These are phyloP conservation scores for Leucoagaricus sp. DNA, from an alignment of 1,284 basidiomycete genomes.

Conservation along the genomic window DNA sequence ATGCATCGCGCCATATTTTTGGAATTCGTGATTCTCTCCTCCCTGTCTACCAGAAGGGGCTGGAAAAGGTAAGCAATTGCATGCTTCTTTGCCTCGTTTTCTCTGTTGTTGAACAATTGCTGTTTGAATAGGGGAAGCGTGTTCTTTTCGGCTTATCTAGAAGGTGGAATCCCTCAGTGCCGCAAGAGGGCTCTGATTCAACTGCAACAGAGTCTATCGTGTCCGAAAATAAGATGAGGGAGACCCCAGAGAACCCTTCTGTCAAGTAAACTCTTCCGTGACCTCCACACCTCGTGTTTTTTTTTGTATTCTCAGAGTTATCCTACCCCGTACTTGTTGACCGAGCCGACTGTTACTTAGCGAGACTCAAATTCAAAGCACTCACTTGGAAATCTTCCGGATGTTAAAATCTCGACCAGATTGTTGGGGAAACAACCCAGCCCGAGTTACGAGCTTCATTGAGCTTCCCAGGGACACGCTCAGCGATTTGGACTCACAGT, in stretches of 20 bases:
- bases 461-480: neutral
- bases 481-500: neutral
- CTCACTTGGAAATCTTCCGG: neutral
- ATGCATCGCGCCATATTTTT: neutral
- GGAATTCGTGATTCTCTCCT: slow-evolving; percentile 1
- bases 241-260: neutral
- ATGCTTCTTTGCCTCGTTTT: slow-evolving; percentile 5
- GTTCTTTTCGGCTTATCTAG: slow-evolving; percentile 1
- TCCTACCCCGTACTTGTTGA: too few species aligned
- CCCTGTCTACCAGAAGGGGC: neutral
- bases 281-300: too few species aligned
- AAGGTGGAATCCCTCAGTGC: neutral
- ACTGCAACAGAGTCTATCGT: neutral
- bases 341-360: too few species aligned
- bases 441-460: neutral
- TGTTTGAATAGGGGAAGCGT: neutral
- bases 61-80: slow-evolving; percentile 10
- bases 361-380: too few species aligned
- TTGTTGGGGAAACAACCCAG: neutral
- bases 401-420: neutral
- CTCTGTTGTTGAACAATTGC: neutral
- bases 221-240: neutral
- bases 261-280: too few species aligned
- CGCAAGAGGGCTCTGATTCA: neutral
- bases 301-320: too few species aligned